Percentiles rank a stretch among this genome's conserved stretches.
Conservation (phyloP, 495 filamentous ascomycete species). For the Hypoxylon trugodes region DNA sequence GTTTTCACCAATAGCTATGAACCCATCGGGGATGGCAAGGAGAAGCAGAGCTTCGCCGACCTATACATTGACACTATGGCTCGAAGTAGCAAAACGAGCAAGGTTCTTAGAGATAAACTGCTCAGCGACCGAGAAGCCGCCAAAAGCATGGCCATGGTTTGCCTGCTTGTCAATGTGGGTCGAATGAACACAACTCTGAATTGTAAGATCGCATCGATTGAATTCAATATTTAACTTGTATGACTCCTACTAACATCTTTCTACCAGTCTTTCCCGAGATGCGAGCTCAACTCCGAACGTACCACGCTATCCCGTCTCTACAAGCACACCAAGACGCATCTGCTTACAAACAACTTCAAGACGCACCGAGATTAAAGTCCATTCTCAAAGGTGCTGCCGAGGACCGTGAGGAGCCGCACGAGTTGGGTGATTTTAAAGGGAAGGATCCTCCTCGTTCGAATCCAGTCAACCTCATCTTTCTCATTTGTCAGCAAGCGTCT, state of each 20-base stretch:
- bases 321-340: conserved; percentile 95
- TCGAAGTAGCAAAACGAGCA: conserved; percentile 97
- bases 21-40: conserved; percentile 63
- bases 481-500: conserved; percentile 87
- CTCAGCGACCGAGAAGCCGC: conserved; percentile 90
- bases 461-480: conserved; percentile 95
- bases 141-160: conserved; percentile 99
- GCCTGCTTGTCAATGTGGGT: conserved; percentile 94
- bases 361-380: conserved; percentile 94
- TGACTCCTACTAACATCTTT: conserved; percentile 43
- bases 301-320: conserved; percentile 95
- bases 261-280: conserved; percentile 94
- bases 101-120: conserved; percentile 96
- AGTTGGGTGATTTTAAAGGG: conserved; percentile 81
- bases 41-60: conserved; percentile 88
- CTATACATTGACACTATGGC: conserved; percentile 99
- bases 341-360: conserved; percentile 97
- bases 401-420: conserved; percentile 85
- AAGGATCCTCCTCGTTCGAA: conserved; percentile 82
- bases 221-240: neutral
- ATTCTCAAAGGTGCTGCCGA: conserved; percentile 97
- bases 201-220: conserved; percentile 64
- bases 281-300: conserved; percentile 96
- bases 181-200: conserved; percentile 99
- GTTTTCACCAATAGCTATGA: conserved; percentile 90